A percentile compares a stretch with the other conserved stretches of the same genome.
phyloP scores from a whole-genome alignment of 345 rosid genomes.

The Aquilaria yunnanensis region DNA sequence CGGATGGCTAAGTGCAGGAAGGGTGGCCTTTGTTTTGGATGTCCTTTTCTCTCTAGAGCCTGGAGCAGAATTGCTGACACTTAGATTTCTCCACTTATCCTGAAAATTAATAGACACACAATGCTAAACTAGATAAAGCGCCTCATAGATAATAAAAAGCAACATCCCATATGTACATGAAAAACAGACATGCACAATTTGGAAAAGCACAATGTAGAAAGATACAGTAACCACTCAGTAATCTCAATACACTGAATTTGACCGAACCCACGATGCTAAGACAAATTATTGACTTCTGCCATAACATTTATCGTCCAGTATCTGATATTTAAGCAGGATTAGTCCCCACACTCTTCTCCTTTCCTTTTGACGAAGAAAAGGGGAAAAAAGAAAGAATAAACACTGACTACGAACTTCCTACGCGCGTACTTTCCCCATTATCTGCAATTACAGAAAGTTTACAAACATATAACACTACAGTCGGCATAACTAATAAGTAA shows the following conservation, averaged over 20 bases:
- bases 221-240: background rate
- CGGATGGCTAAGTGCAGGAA: constrained; percentile 12
- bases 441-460: too few relatives aligned
- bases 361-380: too few relatives aligned
- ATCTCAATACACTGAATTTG: background rate
- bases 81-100: constrained; percentile 88
- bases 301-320: too few relatives aligned
- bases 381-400: too few relatives aligned
- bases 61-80: constrained; percentile 47
- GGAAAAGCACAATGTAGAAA: background rate
- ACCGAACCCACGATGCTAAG: background rate
- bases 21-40: constrained; percentile 32
- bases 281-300: too few relatives aligned
- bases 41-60: constrained; percentile 54
- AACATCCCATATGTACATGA: background rate
- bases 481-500: too few relatives aligned
- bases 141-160: background rate
- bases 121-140: background rate
- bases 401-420: too few relatives aligned
- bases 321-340: too few relatives aligned
- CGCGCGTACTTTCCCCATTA: too few relatives aligned
- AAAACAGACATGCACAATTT: background rate
- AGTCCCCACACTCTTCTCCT: too few relatives aligned
- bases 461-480: too few relatives aligned
- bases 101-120: constrained; percentile 17